Evolutionary conservation across 2,329 filamentous ascomycete genomes (phyloP).

Genomic region (Hypoxylon sp.): DNA sequence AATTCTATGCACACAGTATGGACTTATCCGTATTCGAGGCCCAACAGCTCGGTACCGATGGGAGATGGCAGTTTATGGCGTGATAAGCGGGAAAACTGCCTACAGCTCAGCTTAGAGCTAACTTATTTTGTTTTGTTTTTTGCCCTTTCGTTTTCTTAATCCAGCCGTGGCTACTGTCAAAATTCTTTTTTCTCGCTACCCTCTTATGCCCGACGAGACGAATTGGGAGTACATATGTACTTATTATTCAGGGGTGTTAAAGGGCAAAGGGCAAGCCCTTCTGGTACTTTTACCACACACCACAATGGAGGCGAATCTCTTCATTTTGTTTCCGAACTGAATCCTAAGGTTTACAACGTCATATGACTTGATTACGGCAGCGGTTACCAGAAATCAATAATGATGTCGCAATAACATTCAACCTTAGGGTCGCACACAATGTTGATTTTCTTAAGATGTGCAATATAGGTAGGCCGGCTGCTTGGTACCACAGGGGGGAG

Average conservation of each 20-base stretch:
- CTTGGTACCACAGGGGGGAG: constrained; percentile 43
- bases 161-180: constrained; percentile 12
- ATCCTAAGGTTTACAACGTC: constrained; percentile 21
- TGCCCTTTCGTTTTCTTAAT: constrained; percentile 1
- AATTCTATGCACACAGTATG: constrained; percentile 35
- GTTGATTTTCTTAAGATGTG: constrained; percentile 55
- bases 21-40: constrained; percentile 25
- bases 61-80: constrained; percentile 46
- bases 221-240: constrained; percentile 10
- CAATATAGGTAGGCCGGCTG: constrained; percentile 51
- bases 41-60: constrained; percentile 44
- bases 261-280: constrained; percentile 5
- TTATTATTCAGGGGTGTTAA: constrained; percentile 1
- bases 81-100: constrained; percentile 39
- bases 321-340: constrained; percentile 11
- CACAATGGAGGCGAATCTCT: neutral
- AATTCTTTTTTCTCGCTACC: constrained; percentile 9
- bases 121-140: constrained; percentile 4
- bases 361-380: constrained; percentile 37
- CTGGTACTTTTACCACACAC: constrained; percentile 5
- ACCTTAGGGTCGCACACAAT: constrained; percentile 34
- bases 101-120: constrained; percentile 23
- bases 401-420: constrained; percentile 47
- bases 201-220: constrained; percentile 9
- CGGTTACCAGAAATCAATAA: constrained; percentile 33